Base-by-base conservation (phyloP, 2,329 filamentous ascomycete species). In the Stagonosporopsis cucurbitacearum region DNA sequence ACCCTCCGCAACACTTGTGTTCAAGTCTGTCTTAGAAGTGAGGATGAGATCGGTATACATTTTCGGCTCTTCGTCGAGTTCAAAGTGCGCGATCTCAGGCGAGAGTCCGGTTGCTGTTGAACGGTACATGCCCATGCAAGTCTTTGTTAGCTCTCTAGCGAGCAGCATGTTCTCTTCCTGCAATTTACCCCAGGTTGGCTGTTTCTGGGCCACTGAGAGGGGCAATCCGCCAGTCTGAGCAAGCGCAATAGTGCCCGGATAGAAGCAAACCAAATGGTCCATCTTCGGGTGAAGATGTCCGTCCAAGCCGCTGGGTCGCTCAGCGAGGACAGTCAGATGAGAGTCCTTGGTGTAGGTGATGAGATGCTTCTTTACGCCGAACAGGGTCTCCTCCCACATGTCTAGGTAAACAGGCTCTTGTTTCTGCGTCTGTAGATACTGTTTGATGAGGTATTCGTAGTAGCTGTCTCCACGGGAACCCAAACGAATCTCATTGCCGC, bases 371-470 rank as follows among this genome's bases (percentile, higher is more conserved):
- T 94, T 92, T 53, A 98, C 88, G 45, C 94, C 95, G 15, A 80
- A 81, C 41, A 99, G 80, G 13, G 92, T 84, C 72, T 99, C 90
- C 35, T 94, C 84, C 93, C 96, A 99, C 87, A 99, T 91, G 13
- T 95, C 90, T 62, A 88, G 82, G 76, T 99, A 99, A 15, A 98
- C 79, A 0, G 87, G 82, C 74, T 99, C 94, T 69, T 93, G 83
- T 72, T 90, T 87, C 53, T 90, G 91, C 12, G 95, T 99, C 76
- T 99, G 95, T 19, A 97, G 82, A 73, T 96, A 98, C 75, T 99
- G 95, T 79, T 99, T 99, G 81, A 98, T 96, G 46, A 99, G 86
- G 75, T 99, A 99, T 78, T 99, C 84, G 78, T 99, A 99, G 78
- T 98, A 99, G 43, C 93, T 97, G 79, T 99, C 95, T 41, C 95